Evolutionary conservation across 192 early-diverging fungal species (phyloP).

Genomic region (Endogone sp.): DNA sequence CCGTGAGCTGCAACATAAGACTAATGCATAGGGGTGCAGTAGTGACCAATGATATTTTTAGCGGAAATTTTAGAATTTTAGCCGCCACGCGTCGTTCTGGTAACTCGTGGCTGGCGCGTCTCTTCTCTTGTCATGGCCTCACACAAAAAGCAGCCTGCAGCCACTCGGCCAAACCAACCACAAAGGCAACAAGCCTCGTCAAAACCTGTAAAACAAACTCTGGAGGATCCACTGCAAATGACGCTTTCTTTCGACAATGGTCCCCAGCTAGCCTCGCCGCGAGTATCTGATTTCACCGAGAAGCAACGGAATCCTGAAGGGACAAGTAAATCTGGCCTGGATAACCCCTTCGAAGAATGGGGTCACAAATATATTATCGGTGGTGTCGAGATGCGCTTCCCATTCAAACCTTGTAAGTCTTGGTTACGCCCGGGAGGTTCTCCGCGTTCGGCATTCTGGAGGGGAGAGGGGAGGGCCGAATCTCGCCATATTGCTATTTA

Average conservation of each 20-base stretch:
- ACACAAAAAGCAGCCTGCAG: background rate
- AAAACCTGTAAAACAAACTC: background rate
- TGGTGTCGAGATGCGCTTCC: constrained; percentile 3
- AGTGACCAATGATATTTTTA: no score
- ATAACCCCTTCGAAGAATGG: background rate
- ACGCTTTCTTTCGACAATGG: background rate
- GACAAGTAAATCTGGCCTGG: background rate
- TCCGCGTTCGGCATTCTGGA: no score
- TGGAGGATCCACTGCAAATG: background rate
- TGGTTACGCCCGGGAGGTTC: no score
- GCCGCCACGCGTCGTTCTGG: no score
- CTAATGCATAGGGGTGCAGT: no score
- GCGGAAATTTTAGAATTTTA: no score
- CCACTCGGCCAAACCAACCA: background rate
- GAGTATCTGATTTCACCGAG: background rate
- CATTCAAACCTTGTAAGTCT: constrained; percentile 5
- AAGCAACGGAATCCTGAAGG: background rate
- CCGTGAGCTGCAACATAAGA: no score
- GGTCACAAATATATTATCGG: background rate
- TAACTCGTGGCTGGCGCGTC: constrained; percentile 1
- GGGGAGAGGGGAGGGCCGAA: no score
- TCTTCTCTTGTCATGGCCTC: background rate
- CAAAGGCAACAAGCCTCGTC: background rate
- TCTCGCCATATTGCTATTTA: background rate
- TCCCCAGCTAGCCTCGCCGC: background rate